Conservation (phyloP, 768 basidiomycete genomes). For the Neoboletus magnificus region DNA sequence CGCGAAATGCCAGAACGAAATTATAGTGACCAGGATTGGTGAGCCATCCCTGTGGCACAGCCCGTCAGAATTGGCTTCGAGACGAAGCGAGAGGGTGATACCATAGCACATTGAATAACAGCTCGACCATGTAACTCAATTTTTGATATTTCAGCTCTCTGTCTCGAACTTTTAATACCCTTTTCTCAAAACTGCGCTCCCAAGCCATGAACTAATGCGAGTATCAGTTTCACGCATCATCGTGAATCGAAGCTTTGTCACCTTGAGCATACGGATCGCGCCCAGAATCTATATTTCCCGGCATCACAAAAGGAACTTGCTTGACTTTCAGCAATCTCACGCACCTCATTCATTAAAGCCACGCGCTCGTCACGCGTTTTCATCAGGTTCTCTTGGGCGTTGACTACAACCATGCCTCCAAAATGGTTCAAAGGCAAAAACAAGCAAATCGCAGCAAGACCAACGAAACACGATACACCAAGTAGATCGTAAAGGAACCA, state of each 20-base stretch:
- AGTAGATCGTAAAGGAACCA: constrained; percentile 75
- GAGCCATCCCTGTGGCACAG: constrained; percentile 36
- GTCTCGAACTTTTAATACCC: constrained; percentile 67
- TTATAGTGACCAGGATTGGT: constrained; percentile 57
- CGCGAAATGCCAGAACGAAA: constrained; percentile 70
- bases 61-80: neutral
- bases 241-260: constrained; percentile 2
- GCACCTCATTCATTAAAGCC: constrained; percentile 82
- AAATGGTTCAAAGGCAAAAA: constrained; percentile 80
- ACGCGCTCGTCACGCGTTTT: constrained; percentile 90
- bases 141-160: constrained; percentile 83
- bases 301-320: neutral
- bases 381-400: constrained; percentile 84
- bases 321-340: constrained; percentile 2
- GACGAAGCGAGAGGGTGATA: constrained; percentile 15
- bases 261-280: constrained; percentile 88
- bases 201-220: constrained; percentile 79
- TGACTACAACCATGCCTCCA: constrained; percentile 75
- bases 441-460: constrained; percentile 70
- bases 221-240: neutral
- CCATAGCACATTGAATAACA: constrained; percentile 57
- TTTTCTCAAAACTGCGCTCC: constrained; percentile 86
- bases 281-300: constrained; percentile 57
- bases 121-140: constrained; percentile 85
- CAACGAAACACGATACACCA: constrained; percentile 74